phyloP scores from a whole-genome alignment of 371 early-diverging fungal genomes.

The Syncephalastrum monosporum region DNA sequence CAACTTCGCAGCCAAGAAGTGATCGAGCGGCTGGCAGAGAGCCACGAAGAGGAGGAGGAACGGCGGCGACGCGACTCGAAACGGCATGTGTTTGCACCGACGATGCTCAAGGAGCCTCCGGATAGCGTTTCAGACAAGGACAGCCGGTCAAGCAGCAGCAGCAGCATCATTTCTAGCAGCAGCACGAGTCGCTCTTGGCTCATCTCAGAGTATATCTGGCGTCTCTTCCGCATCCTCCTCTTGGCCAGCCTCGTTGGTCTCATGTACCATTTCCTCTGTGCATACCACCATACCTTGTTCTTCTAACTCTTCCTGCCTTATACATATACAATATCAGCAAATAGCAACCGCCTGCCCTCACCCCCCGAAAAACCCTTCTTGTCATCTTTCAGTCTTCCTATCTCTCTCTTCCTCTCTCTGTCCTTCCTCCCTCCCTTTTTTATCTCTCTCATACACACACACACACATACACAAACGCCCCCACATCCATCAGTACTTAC shows the following conservation, averaged over 20 bases:
- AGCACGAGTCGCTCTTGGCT: constrained; percentile 5
- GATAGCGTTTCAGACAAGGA: constrained; percentile 9
- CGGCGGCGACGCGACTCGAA: constrained; percentile 11
- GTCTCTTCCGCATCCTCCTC: constrained; percentile 36
- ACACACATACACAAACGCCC: neutral
- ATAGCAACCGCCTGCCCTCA: no score
- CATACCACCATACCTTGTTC: constrained; percentile 15
- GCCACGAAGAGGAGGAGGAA: constrained; percentile 26
- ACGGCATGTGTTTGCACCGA: constrained; percentile 17
- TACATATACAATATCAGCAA: constrained; percentile 1
- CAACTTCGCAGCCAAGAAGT: constrained; percentile 45
- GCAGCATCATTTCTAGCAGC: neutral
- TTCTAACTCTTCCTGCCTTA: constrained; percentile 6
- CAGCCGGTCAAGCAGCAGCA: constrained; percentile 1
- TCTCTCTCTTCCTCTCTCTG: constrained; percentile 7
- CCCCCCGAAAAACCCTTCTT: neutral
- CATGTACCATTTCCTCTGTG: constrained; percentile 34
- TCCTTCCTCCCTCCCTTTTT: neutral
- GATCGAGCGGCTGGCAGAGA: constrained; percentile 42
- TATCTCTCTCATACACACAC: neutral
- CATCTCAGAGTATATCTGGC: constrained; percentile 43
- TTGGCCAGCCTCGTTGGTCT: constrained; percentile 40
- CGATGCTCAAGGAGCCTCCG: constrained; percentile 16
- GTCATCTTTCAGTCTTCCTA: neutral
- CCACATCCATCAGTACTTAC: no score